phyloP scores from a whole-genome alignment of 2,329 filamentous ascomycete species.

The Aspergillus ruber region DNA sequence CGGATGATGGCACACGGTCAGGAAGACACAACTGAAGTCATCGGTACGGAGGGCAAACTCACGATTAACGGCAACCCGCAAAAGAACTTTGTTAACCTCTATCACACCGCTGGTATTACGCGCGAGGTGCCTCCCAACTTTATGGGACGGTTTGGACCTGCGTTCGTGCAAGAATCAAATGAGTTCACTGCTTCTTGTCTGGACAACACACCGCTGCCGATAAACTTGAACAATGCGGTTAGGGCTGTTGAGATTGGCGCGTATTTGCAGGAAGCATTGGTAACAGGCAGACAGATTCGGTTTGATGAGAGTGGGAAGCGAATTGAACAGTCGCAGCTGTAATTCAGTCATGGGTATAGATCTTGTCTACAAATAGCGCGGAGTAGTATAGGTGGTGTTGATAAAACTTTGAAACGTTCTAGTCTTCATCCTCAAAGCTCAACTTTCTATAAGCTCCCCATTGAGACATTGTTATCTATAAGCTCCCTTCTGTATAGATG shows the following conservation, averaged over 20 bases:
- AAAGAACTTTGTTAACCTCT: constrained; percentile 50
- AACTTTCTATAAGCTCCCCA: too few species aligned
- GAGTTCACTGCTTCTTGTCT: constrained; percentile 57
- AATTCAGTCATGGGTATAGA: constrained; percentile 4
- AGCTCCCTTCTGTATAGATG: neutral
- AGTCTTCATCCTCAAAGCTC: too few species aligned
- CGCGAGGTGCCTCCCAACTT: constrained; percentile 57
- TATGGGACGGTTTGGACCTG: constrained; percentile 56
- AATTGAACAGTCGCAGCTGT: constrained; percentile 30
- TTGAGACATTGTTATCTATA: neutral
- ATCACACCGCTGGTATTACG: constrained; percentile 48
- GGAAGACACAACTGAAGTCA: constrained; percentile 60
- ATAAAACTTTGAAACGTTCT: too few species aligned
- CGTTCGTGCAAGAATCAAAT: constrained; percentile 58
- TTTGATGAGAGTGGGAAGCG: constrained; percentile 52
- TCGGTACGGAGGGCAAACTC: constrained; percentile 60
- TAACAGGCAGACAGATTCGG: constrained; percentile 48
- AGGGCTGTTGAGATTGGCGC: constrained; percentile 53
- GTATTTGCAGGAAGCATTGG: constrained; percentile 50
- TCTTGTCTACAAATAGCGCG: neutral
- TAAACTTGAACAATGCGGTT: constrained; percentile 53
- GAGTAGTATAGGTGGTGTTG: too few species aligned
- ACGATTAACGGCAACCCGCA: constrained; percentile 55
- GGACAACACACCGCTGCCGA: constrained; percentile 49
- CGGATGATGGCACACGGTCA: constrained; percentile 63